Evolutionary conservation across 306 rosid genomes (phyloP).

Genomic region (Chamaecrista fasciculata): DNA sequence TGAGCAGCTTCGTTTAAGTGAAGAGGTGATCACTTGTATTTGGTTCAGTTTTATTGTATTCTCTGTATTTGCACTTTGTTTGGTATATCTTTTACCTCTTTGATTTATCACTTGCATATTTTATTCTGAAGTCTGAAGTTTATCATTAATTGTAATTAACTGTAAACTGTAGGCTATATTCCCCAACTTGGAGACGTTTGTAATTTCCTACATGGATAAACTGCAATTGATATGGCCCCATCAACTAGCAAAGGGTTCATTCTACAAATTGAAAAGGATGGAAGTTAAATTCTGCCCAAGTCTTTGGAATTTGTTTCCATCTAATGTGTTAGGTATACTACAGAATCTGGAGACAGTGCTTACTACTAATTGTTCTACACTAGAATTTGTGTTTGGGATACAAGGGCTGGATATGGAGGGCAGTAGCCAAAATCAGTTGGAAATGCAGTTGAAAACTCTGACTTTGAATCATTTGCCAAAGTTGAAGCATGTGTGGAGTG

Average conservation of each 20-base stretch:
- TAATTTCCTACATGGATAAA: not conserved
- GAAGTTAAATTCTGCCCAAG: not conserved
- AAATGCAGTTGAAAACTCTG: not conserved
- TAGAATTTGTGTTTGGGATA: not conserved
- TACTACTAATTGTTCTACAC: not conserved
- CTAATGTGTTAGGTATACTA: not conserved
- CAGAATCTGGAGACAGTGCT: not conserved
- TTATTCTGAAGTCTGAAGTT: too few relatives aligned
- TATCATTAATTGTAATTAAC: too few relatives aligned
- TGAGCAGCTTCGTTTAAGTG: too few relatives aligned
- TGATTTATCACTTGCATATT: too few relatives aligned
- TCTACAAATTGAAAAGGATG: not conserved
- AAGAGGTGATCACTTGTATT: too few relatives aligned
- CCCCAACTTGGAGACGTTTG: not conserved
- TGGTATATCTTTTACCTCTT: too few relatives aligned
- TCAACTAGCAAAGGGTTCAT: not conserved
- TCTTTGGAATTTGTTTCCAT: not conserved
- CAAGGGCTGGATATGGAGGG: not conserved
- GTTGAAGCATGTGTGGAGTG: not conserved
- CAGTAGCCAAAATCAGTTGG: not conserved
- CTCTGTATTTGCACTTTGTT: too few relatives aligned
- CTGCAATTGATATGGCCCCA: conserved; percentile 5
- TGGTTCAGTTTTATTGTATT: too few relatives aligned
- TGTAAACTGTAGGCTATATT: conserved; percentile 16
- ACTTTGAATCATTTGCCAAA: not conserved